phyloP scores from a whole-genome alignment of 2,329 filamentous ascomycete genomes.

The Escovopsis sp. region DNA sequence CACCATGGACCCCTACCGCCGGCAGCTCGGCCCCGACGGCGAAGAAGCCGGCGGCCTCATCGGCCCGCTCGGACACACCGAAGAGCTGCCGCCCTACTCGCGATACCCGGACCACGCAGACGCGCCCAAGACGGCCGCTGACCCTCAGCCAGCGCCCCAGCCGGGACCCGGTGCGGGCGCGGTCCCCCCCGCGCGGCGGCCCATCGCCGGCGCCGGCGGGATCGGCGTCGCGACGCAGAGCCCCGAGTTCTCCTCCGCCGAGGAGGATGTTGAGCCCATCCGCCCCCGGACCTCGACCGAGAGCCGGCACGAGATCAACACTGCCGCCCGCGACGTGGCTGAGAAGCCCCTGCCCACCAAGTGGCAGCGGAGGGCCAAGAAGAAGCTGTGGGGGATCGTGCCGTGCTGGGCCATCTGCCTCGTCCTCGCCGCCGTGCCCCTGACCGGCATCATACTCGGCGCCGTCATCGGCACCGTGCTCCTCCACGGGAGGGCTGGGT shows the following conservation, averaged over 20 bases:
- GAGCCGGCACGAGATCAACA: constrained; percentile 41
- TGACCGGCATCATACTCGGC: constrained; percentile 41
- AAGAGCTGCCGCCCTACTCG: constrained; percentile 84
- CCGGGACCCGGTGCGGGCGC: neutral
- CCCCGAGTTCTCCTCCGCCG: constrained; percentile 44
- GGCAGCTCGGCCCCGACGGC: constrained; percentile 61
- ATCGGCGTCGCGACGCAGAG: constrained; percentile 46
- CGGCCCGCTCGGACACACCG: constrained; percentile 74
- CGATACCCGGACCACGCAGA: constrained; percentile 67
- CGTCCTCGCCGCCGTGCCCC: constrained; percentile 29
- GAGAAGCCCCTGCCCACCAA: constrained; percentile 35
- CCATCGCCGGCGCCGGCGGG: constrained; percentile 43
- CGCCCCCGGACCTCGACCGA: constrained; percentile 35
- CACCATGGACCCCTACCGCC: constrained; percentile 44
- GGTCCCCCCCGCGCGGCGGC: constrained; percentile 4
- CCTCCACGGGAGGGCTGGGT: constrained; percentile 12
- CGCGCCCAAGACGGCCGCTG: constrained; percentile 34
- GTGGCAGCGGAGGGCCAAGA: constrained; percentile 39
- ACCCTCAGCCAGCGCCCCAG: neutral
- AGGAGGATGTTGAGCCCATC: constrained; percentile 37
- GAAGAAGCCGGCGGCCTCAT: constrained; percentile 81
- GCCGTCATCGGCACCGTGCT: constrained; percentile 27
- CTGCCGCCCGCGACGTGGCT: constrained; percentile 26
- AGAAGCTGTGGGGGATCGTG: constrained; percentile 42
- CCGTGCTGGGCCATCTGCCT: constrained; percentile 48